Percentiles rank a stretch among this genome's conserved stretches.
Evolutionary conservation across 2,329 filamentous ascomycete genomes (phyloP).

Genomic region (Alternaria ethzedia): DNA sequence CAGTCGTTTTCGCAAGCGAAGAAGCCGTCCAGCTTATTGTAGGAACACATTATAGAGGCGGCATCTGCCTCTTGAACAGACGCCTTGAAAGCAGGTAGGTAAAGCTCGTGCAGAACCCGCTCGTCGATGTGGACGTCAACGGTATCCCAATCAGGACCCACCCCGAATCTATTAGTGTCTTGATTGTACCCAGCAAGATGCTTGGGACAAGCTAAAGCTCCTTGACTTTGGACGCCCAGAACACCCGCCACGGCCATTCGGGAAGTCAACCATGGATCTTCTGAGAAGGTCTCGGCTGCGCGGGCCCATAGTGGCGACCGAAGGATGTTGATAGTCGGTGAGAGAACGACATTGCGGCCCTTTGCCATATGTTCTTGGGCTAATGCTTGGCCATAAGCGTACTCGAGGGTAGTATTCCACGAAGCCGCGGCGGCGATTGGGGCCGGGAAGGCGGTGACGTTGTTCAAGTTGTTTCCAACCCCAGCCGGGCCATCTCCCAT

Average conservation of each 20-base stretch:
- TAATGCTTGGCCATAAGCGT: slow-evolving; percentile 2
- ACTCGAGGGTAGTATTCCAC: background rate
- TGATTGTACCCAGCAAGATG: slow-evolving; percentile 58
- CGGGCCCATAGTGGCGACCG: slow-evolving; percentile 13
- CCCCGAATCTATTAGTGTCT: slow-evolving; percentile 68
- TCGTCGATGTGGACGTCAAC: slow-evolving; percentile 66
- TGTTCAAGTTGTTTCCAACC: slow-evolving; percentile 1
- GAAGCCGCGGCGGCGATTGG: background rate
- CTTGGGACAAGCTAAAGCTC: slow-evolving; percentile 53
- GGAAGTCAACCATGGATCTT: slow-evolving; percentile 6
- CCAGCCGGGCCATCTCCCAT: slow-evolving; percentile 7
- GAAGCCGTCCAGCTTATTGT: slow-evolving; percentile 1
- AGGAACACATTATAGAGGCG: slow-evolving; percentile 3
- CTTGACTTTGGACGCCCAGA: slow-evolving; percentile 55
- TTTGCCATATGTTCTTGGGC: slow-evolving; percentile 1
- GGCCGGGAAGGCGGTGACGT: slow-evolving; percentile 1
- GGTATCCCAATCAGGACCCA: slow-evolving; percentile 61
- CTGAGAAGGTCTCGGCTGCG: slow-evolving; percentile 11
- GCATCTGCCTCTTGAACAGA: slow-evolving; percentile 7
- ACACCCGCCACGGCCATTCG: slow-evolving; percentile 1
- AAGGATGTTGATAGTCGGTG: slow-evolving; percentile 35
- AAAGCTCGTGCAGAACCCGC: slow-evolving; percentile 62
- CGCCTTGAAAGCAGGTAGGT: slow-evolving; percentile 6
- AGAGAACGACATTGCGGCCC: slow-evolving; percentile 3
- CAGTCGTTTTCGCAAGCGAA: slow-evolving; percentile 44